Percentiles rank a stretch among this genome's conserved stretches.
Evolutionary conservation across 495 filamentous ascomycete species (phyloP).

Genomic region (Xylaria flabelliformis): DNA sequence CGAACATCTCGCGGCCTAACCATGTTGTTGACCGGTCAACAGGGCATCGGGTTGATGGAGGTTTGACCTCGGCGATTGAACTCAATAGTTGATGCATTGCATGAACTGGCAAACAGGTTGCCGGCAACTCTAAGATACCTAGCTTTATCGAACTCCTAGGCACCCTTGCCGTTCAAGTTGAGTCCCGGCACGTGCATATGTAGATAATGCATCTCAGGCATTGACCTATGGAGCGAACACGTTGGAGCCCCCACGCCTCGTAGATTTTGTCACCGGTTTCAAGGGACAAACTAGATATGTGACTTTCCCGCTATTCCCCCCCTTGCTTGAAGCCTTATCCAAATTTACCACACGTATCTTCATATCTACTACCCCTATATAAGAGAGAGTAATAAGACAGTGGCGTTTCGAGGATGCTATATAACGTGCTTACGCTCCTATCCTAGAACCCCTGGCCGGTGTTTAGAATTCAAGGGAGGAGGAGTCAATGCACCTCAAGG

Average conservation of each 20-base stretch:
- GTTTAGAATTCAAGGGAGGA: neutral
- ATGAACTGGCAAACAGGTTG: neutral
- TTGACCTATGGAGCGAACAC: neutral
- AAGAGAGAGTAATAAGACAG: neutral
- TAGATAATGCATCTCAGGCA: neutral
- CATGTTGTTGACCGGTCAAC: neutral
- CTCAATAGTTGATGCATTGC: neutral
- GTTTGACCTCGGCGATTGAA: neutral
- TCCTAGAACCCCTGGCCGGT: neutral
- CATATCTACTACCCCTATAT: neutral
- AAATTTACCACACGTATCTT: neutral
- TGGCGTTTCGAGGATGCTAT: neutral
- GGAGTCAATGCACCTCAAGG: neutral
- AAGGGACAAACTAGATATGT: neutral
- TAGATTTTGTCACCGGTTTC: neutral
- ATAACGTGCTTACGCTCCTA: neutral
- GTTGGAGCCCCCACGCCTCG: neutral
- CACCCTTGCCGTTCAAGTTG: neutral
- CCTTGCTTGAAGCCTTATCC: neutral
- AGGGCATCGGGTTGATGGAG: neutral
- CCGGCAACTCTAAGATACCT: neutral
- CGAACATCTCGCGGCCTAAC: neutral
- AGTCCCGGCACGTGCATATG: neutral
- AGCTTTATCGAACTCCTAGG: neutral
- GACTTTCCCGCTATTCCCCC: neutral